These are phyloP conservation scores for Porogramme epimiltina DNA, from an alignment of 1,284 basidiomycete species.

Conservation along the genomic window DNA sequence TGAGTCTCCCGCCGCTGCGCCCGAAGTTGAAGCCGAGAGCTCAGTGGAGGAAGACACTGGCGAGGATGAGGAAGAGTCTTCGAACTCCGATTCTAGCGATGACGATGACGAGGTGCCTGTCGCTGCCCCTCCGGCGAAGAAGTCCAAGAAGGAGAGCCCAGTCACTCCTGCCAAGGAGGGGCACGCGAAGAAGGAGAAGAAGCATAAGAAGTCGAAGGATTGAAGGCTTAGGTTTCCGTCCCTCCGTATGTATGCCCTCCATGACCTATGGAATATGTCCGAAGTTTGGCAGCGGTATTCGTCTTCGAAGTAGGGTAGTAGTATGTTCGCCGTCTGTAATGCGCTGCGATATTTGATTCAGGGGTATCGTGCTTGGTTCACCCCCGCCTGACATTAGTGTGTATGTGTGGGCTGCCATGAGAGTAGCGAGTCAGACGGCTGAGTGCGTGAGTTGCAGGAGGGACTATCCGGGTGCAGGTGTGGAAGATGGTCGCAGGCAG, in stretches of 20 bases:
- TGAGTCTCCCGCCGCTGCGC: slow-evolving; percentile 22
- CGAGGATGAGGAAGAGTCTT: slow-evolving; percentile 16
- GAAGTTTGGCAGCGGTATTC: background rate
- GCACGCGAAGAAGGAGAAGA: slow-evolving; percentile 28
- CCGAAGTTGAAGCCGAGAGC: slow-evolving; percentile 13
- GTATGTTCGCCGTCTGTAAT: slow-evolving; percentile 14
- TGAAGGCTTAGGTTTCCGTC: slow-evolving; percentile 14
- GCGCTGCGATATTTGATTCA: background rate
- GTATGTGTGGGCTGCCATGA: background rate
- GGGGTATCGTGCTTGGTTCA: background rate
- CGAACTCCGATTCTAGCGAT: slow-evolving; percentile 12
- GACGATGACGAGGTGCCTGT: slow-evolving; percentile 27
- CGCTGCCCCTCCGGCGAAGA: slow-evolving; percentile 23
- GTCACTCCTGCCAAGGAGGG: slow-evolving; percentile 15
- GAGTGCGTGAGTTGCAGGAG: too few species aligned
- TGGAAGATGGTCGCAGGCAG: background rate
- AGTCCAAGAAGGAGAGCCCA: slow-evolving; percentile 22
- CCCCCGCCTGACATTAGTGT: background rate
- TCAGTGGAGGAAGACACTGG: background rate
- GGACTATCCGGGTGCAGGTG: too few species aligned
- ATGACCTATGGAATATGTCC: slow-evolving; percentile 1
- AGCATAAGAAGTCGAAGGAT: slow-evolving; percentile 31
- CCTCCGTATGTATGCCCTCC: too few species aligned
- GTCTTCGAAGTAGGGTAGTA: slow-evolving; percentile 19
- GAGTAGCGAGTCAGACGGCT: background rate